Evolutionary conservation across 2,329 filamentous ascomycete genomes (phyloP), one percentile per base, ranked within the genome.

Genomic region (Dendrostoma leiphaemia): DNA sequence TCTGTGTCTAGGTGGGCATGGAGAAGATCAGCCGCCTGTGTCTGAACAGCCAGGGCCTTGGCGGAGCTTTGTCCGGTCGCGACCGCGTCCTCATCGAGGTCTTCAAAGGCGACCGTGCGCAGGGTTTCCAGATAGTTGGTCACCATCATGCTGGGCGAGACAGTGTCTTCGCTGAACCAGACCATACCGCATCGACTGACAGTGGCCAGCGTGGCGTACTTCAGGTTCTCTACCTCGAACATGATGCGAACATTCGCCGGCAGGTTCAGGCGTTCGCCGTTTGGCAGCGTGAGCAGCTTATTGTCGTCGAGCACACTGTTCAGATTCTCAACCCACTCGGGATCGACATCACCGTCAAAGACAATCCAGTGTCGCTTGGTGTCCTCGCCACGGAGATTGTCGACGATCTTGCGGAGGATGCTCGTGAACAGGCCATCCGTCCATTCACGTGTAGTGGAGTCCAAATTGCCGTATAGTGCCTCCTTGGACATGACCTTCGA

Each of bases 401-500:
- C 95, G 50, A 99, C 93, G 64, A 99, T 97, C 76, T 97, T 99
- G 65, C 94, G 88, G 38, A 99, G 78, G 61, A 97, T 99, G 69
- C 93, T 96, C 8, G 94, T 99, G 69, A 99, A 99, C 10, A 99
- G 80, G 71, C 94, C 94, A 65, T 99, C 95, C 0, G 94, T 99
- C 94, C 94, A 99, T 72, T 99, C 94, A 64, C 94, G 86, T 2
- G 94, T 99, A 2, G 94, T 99, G 55, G 90, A 92, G 70, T 99
- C 94, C 46, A 99, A 81, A 63, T 86, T 97, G 67, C 94, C 94
- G 66, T 99, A 99, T 4, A 99, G 78, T 23, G 90, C 90, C 74
- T 99, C 94, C 74, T 99, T 99, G 49, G 92, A 96, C 94, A 99
- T 99, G 71, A 99, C 95, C 75, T 99, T 99, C 37, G 93, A 95